phyloP scores from a whole-genome alignment of 495 filamentous ascomycete species.

The Hypoxylon cercidicola region DNA sequence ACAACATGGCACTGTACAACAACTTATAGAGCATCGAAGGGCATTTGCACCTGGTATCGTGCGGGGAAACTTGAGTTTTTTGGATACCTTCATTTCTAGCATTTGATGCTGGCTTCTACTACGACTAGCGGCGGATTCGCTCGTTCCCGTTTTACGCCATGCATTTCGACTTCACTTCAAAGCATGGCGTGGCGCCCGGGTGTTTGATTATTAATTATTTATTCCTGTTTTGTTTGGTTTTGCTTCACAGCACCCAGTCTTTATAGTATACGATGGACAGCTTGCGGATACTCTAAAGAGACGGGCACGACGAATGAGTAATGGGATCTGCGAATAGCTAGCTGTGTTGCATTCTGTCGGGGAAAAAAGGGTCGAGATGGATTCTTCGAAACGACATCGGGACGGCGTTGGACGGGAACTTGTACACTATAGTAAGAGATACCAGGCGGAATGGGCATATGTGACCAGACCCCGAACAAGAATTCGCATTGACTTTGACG shows the following conservation, averaged over 20 bases:
- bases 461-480: constrained; percentile 28
- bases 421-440: constrained; percentile 41
- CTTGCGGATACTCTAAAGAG: constrained; percentile 34
- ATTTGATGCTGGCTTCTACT: constrained; percentile 24
- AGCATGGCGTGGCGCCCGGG: constrained; percentile 47
- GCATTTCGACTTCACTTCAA: constrained; percentile 35
- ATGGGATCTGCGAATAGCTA: constrained; percentile 32
- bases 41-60: constrained; percentile 12
- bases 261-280: constrained; percentile 23
- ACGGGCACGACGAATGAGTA: constrained; percentile 46
- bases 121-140: constrained; percentile 29
- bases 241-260: constrained; percentile 8
- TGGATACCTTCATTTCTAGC: constrained; percentile 38
- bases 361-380: constrained; percentile 31
- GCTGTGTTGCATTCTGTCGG: constrained; percentile 28
- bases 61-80: not conserved
- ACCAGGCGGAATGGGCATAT: constrained; percentile 38
- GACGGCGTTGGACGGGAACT: constrained; percentile 37
- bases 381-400: constrained; percentile 35
- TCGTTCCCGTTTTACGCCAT: constrained; percentile 41
- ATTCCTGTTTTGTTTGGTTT: constrained; percentile 18
- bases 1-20: constrained; percentile 31
- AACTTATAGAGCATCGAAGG: constrained; percentile 25
- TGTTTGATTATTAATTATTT: constrained; percentile 30
- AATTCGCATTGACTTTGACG: constrained; percentile 18